Base-by-base conservation (phyloP, 139 green algal genomes). In the Chlorella sp. region DNA sequence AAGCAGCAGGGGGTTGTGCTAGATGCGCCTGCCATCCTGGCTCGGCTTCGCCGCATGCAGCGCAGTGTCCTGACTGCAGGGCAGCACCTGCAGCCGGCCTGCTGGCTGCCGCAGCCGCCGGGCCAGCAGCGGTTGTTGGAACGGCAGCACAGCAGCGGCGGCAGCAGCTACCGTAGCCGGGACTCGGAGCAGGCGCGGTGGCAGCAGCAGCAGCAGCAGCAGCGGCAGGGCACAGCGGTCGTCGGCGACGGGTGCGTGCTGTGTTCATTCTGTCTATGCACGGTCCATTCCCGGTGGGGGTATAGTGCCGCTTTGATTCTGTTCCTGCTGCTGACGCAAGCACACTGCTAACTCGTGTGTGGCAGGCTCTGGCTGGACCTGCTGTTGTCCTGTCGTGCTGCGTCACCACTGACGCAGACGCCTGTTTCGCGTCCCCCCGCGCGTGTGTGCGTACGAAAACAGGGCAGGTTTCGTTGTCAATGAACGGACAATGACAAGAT, bases 21-120 rank as follows among this genome's bases (percentile, higher is more conserved):
- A 61, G 86, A 90, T 32, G 30, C 77, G 0, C 18, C 57, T 22
- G 76, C 86, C 24, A 61, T 90, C 0, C 87, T 90, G 87, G n/a
- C 40, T 9, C 16, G 53, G 30, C 40, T 90, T 64, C 87, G 79
- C 21, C 39, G 32, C 57, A 66, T 90, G 86, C 34, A 37, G 32
- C 86, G 86, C 73, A 34, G n/a, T 53, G 32, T 48, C 48, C n/a
- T 61, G 73, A 19, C 32, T 4, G 30, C 40, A 18, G 16, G 57
- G 32, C 26, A 81, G 68, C 30, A 24, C 1, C 61, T 21, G 40
- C 34, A 36, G 75, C 1, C 32, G 19, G 26, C 26, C 42, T 22
- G 32, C 40, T 28, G 32, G 36, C 80, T 68, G 48, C 53, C 24
- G 21, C 9, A 48, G 28, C 57, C 80, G 32, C 32, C 12, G 34